Evolutionary conservation across 495 filamentous ascomycete species (phyloP), one percentile per base, ranked within the genome.

Genomic region (Amniculicola lignicola): DNA sequence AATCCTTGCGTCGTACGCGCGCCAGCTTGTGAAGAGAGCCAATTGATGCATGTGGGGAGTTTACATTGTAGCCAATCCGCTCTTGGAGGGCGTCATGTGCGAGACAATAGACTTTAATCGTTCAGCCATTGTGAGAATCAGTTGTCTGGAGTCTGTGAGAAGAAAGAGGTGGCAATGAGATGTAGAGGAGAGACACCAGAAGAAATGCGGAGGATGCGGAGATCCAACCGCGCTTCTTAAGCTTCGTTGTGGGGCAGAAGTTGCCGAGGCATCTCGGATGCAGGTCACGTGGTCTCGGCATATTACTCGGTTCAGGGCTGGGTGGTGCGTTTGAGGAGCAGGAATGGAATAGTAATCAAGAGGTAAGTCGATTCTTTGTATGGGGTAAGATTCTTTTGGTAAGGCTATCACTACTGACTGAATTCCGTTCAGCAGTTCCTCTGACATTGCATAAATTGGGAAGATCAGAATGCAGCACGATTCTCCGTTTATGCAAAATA

Each of bases 41-140:
- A 6, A 27, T 11, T 16, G 35, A 16, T 22, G 21, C 10, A 37
- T 35, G 47, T 12, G 5, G 52, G 23, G 23, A 36, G 36, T 83
- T 77, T 81, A 95, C 91, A 96, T 90, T 45, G 84, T 72, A 54
- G 78, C 77, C 43, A 97, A 61, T 53, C 84, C 80, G 54, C 76
- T 84, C 51, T 78, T 78, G 41, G 74, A 76, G 15, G 87, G 87
- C 52, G 85, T 84, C 62, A 97, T 77, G 67, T 97, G 92, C 75
- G 82, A 90, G 66, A 96, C 77, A 59, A 97, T 87, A 28, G 86
- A 92, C 64, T 75, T 86, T 35, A 97, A 82, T 70, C 91, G 81
- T 75, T 95, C 87, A 39, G 90, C 87, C 91, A 95, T 96, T 36
- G 19, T 60, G 51, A 28, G 16, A 16, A 24, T 35, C n/a, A n/a